Evolutionary conservation across 1,284 basidiomycete genomes (phyloP), one percentile per base, ranked within the genome.

Genomic region (Kalmanozyma brasiliensis): DNA sequence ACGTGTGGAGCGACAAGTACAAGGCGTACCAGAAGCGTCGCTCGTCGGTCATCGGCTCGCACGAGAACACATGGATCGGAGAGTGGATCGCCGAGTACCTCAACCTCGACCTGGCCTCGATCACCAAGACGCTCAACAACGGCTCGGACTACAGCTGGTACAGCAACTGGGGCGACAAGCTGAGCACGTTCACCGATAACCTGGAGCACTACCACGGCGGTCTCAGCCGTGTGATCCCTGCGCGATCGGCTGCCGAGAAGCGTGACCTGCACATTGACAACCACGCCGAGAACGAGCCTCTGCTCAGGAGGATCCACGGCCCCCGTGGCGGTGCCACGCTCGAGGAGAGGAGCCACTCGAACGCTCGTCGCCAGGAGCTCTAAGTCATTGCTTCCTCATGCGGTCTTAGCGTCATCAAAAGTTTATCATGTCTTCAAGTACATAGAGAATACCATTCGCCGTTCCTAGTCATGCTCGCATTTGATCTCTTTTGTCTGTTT

Each of bases 21-120:
- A 53, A 52, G 49, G 30, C 35, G 1, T 65, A 65, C 62, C 29
- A 44, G 33, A n/a, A 40, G 23, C 47, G 61, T 5, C 49, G 60
- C 5, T 17, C 51, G 10, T 52, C 47, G 17, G 52, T 73, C 16
- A 44, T 52, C 19, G 76, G 74, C 13, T 73, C 71, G 33, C 74
- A 77, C 66, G 72, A 73, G n/a, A 78, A 78, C 66, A 74, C 74
- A 2, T 77, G 66, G 69, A 71, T 78, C 55, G 74, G 69, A 17
- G 37, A 66, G 20, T 78, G 61, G 64, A 77, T 71, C 36, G 51
- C 53, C 17, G 11, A 44, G 11, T 68, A 42, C 47, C 73, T 77
- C 20, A 22, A 58, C 20, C 57, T 78, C 13, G 74, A 76, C 57
- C 56, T 78, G 10, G 35, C 29, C 2, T 14, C 52, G 16, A 64